Evolutionary conservation across 768 basidiomycete species (phyloP), one percentile per base, ranked within the genome.

Genomic region (Podaxis sp.): DNA sequence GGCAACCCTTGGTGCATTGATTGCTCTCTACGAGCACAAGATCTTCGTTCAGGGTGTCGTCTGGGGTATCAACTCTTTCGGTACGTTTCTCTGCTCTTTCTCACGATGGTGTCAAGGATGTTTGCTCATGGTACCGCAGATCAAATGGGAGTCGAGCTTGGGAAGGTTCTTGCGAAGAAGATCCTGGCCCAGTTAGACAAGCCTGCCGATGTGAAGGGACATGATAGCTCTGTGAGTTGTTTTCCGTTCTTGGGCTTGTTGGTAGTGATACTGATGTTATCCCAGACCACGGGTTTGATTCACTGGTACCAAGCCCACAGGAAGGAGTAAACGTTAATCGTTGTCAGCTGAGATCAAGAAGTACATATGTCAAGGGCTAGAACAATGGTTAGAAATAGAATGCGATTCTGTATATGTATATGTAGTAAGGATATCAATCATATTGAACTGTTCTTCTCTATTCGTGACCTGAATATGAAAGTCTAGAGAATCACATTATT

Each of bases 71-170:
- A 99, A 99, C 82, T 95, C 94, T 2, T 99, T 94, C 74, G 96
- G 93, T 93, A 58, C 38, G 84, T 74, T 33, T 40, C 13, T 36
- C 8, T 19, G 15, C 12, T 52, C 19, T 9, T 38, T 19, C 53
- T n/a, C 9, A 26, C 26, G 26, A 26, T 24, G 9, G 53, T 19
- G 28, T 30, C 33, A 33, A 33, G 33, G 33, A 9, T 8, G 33
- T 33, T 33, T 33, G 33, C 0, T 33, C 33, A 33, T 33, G 33
- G 22, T n/a, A 24, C 13, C 63, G 15, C 69, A 93, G 94, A 99
- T 75, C 97, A 99, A 87, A 97, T 98, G 96, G 97, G 97, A 74
- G 96, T 99, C 67, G 96, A 99, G 76, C 89, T 99, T 59, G 96
- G 96, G 62, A 99, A 99, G 75, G 92, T 96, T 4, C 86, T 99